Evolutionary conservation across 495 filamentous ascomycete species (phyloP), one percentile per base, ranked within the genome.

Genomic region (Penicillium robsamsonii): DNA sequence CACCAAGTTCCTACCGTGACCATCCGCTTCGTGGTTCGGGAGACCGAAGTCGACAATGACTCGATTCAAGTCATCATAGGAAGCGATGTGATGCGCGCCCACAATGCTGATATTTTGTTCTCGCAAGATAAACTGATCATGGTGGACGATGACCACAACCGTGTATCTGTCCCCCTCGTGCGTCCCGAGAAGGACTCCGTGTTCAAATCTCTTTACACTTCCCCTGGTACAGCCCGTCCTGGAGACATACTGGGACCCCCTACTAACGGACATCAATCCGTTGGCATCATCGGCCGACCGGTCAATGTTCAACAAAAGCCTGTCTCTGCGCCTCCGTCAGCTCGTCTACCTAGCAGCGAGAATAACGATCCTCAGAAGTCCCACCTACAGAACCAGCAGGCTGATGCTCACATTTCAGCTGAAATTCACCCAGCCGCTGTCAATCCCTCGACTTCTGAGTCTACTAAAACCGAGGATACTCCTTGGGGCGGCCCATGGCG

Each of bases 51-150:
- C 17, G 74, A 79, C 22, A 70, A 78, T 25, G 84, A 75, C 57
- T 73, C 74, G 25, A 88, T 96, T 41, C 87, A 89, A 54, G 85
- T 95, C 40, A 87, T 95, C 59, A 76, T 97, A 48, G 92, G 92
- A 41, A 95, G 89, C 63, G 92, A 98, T 67, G 80, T 90, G 27
- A 78, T 98, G 48, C 85, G 93, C 48, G 79, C 89, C 29, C 89
- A 95, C 69, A 92, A 87, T 64, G 92, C 91, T 22, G 95, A 98
- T 68, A 81, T 98, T 27, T 73, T 97, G 11, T 92, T 98, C 66
- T 97, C 94, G 0, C 88, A 92, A 55, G 96, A 96, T 59, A 84
- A 85, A 55, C 81, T 98, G 68, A 87, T 88, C 1, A 79, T 97
- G 43, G 90, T 91, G 58, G 90, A 93, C 63, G 88, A 92, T 64